Evolutionary conservation across 2,329 filamentous ascomycete species (phyloP), one percentile per base, ranked within the genome.

Genomic region (Aspergillus terreus): DNA sequence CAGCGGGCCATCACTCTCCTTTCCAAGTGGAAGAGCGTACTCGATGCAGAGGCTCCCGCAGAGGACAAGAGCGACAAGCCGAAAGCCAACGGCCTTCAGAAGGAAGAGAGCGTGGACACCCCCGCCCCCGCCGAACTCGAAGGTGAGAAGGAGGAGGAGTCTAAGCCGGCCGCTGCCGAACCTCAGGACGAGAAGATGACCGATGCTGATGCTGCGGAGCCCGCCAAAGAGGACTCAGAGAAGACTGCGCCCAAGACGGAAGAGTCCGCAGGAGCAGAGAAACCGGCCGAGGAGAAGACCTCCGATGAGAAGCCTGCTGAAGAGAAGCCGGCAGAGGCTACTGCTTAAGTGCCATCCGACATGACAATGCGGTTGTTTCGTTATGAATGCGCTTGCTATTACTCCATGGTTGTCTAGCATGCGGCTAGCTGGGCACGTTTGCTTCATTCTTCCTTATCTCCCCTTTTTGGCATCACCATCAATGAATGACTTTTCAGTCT

Each of bases 21-120:
- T n/a, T 84, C 86, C 58, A 88, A 87, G 71, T 99, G 94, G 94
- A 95, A 88, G 70, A 87, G 88, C 69, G 80, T 90, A 33, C 79
- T 97, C n/a, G 82, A 82, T 32, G 76, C 74, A 14, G 86, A 87
- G 44, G 71, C 74, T 27, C 71, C 70, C 9, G 65, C 67, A 5
- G 67, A 71, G 44, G 53, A 69, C 25, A 70, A 72, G 32, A 74
- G 76, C 6, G 67, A 71, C 44, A 80, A 79, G 63, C 67, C 71
- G 14, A 69, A 69, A 40, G 65, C 71, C n/a, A 76, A 76, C 41
- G 74, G 73, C 17, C 62, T 71, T 35, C 60, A 69, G 47, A 72
- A 73, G 54, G 68, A 71, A 36, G 65, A 68, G 5, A 66, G 65
- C 25, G 59, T 60, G 2, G 65, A 62, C 11, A 63, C 67, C 7